Conservation (phyloP, 306 rosid species). For the Inga leiocalycina region DNA sequence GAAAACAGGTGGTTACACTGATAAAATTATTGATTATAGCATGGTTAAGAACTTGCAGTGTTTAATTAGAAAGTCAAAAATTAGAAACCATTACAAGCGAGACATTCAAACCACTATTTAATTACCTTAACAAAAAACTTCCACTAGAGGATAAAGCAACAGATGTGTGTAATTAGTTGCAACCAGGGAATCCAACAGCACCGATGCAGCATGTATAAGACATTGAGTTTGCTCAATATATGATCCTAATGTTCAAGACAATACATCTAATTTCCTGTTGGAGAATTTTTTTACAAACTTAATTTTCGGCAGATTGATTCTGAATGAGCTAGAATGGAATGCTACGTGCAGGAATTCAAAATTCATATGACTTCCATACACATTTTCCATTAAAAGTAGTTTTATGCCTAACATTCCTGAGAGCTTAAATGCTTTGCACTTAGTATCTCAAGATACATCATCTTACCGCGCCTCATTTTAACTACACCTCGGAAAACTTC, state of each 20-base stretch:
- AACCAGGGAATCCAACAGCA: slow-evolving; percentile 20
- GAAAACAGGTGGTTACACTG: slow-evolving; percentile 15
- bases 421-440: slow-evolving; percentile 19
- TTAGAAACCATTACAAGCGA: not conserved
- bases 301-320: slow-evolving; percentile 15
- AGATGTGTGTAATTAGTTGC: slow-evolving; percentile 19
- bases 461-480: slow-evolving; percentile 96
- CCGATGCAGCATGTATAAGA: slow-evolving; percentile 15
- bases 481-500: slow-evolving; percentile 95
- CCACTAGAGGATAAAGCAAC: slow-evolving; percentile 14
- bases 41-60: slow-evolving; percentile 16
- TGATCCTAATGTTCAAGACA: not conserved
- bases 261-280: not conserved
- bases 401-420: slow-evolving; percentile 16
- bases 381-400: slow-evolving; percentile 2
- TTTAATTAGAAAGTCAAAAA: not conserved
- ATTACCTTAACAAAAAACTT: not conserved
- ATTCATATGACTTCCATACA: slow-evolving; percentile 19
- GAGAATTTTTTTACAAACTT: not conserved
- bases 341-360: slow-evolving; percentile 24
- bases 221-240: slow-evolving; percentile 1
- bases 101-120: not conserved
- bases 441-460: slow-evolving; percentile 28
- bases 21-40: slow-evolving; percentile 14
- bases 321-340: not conserved